Conservation (phyloP, 139 green algal genomes). For the Picochlorum costavermella region DNA sequence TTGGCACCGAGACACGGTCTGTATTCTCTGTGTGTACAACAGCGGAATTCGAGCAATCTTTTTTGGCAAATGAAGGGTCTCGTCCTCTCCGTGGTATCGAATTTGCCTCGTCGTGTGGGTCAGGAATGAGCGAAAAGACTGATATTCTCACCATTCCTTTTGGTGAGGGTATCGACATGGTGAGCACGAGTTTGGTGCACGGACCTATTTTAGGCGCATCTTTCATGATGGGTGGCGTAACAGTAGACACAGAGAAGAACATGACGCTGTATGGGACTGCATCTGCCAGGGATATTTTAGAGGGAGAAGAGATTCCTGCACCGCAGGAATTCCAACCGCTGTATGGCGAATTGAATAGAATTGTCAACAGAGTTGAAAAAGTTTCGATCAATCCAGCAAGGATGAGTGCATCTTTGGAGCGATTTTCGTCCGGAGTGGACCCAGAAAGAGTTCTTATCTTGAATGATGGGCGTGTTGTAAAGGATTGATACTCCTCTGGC, state of each 20-base stretch:
- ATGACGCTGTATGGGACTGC: constrained; percentile 7
- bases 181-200: not conserved
- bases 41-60: not conserved
- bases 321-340: constrained; percentile 19
- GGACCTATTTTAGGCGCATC: not conserved
- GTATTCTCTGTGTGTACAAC: constrained; percentile 18
- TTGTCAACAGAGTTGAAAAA: not conserved
- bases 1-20: constrained; percentile 11
- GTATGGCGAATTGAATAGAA: not conserved
- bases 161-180: not conserved
- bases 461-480: not conserved
- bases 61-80: not conserved
- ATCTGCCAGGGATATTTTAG: constrained; percentile 11
- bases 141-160: not conserved
- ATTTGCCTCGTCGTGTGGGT: constrained; percentile 13
- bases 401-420: constrained; percentile 7
- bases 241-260: constrained; percentile 7
- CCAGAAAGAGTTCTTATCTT: constrained; percentile 1
- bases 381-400: not conserved
- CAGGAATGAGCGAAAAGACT: not conserved
- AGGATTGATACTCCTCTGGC: not conserved
- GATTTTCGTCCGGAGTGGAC: not conserved
- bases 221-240: constrained; percentile 1
- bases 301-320: not conserved
- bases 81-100: constrained; percentile 10